Evolutionary conservation across 805 yeast species (phyloP).

Genomic region (Candida oleophila): DNA sequence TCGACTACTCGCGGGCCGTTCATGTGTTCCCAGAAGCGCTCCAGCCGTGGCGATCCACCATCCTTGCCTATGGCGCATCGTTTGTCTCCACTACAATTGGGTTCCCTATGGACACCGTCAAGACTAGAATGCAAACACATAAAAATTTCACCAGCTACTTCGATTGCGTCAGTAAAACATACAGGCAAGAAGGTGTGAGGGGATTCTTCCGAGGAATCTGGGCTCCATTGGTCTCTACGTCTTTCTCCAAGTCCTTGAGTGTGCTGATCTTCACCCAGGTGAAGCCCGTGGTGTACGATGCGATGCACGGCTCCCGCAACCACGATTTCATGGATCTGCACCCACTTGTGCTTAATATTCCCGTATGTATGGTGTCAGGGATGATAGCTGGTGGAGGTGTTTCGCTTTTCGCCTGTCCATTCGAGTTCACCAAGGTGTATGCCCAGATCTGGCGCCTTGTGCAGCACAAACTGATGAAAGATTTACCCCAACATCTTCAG

Average conservation of each 20-base stretch:
- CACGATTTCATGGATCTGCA: not conserved
- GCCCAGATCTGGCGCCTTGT: conserved; percentile 67
- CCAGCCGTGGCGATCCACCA: conserved; percentile 54
- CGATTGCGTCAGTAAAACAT: conserved; percentile 58
- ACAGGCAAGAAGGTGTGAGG: conserved; percentile 57
- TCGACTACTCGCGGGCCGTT: conserved; percentile 45
- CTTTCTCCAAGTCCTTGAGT: conserved; percentile 62
- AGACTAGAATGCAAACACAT: conserved; percentile 84
- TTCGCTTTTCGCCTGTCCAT: conserved; percentile 73
- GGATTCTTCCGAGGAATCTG: conserved; percentile 77
- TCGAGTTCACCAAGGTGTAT: conserved; percentile 78
- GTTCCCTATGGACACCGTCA: conserved; percentile 82
- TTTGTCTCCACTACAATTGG: conserved; percentile 67
- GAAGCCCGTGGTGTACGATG: conserved; percentile 40
- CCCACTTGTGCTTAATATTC: conserved; percentile 40
- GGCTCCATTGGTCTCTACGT: conserved; percentile 70
- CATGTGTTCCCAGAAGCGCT: conserved; percentile 47
- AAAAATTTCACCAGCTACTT: conserved; percentile 51
- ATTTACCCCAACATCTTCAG: conserved; percentile 13
- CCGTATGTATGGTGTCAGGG: conserved; percentile 57
- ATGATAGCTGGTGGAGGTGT: conserved; percentile 63
- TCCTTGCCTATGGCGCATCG: conserved; percentile 65
- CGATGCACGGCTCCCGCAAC: conserved; percentile 10
- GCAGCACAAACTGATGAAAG: conserved; percentile 11
- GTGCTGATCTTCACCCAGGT: conserved; percentile 60